Conservation (phyloP, 768 basidiomycete genomes). For the Suillus decipiens region DNA sequence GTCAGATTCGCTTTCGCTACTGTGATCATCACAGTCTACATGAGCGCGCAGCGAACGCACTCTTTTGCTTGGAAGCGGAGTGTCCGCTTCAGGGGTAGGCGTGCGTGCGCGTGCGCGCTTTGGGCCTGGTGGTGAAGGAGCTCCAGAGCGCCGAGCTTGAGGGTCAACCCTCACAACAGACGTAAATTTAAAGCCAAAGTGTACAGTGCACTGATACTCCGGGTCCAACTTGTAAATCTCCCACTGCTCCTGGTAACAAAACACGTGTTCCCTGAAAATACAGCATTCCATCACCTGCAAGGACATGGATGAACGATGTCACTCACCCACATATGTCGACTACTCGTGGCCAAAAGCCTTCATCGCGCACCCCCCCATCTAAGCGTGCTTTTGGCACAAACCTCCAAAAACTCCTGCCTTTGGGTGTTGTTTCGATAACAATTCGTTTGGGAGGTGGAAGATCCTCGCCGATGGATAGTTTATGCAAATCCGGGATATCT, state of each 20-base stretch:
- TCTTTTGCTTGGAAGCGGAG: slow-evolving; percentile 25
- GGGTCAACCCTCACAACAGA: slow-evolving; percentile 24
- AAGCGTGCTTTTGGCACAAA: slow-evolving; percentile 72
- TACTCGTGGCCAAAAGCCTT: slow-evolving; percentile 71
- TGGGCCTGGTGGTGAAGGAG: slow-evolving; percentile 15
- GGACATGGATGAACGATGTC: not conserved
- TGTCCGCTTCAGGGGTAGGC: slow-evolving; percentile 26
- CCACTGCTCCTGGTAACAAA: slow-evolving; percentile 78
- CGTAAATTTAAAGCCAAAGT: slow-evolving; percentile 38
- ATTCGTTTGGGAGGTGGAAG: slow-evolving; percentile 65
- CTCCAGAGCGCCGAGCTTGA: slow-evolving; percentile 12
- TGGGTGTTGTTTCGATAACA: slow-evolving; percentile 65
- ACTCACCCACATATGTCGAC: slow-evolving; percentile 72
- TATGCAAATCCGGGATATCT: slow-evolving; percentile 39
- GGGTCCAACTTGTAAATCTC: slow-evolving; percentile 84
- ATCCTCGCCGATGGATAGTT: slow-evolving; percentile 47
- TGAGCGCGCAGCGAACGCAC: slow-evolving; percentile 20
- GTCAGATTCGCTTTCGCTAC: slow-evolving; percentile 25
- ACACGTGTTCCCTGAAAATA: slow-evolving; percentile 43
- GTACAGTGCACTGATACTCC: slow-evolving; percentile 66
- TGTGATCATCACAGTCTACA: slow-evolving; percentile 19
- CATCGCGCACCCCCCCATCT: slow-evolving; percentile 58
- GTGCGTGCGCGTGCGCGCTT: slow-evolving; percentile 34
- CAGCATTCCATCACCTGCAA: slow-evolving; percentile 13
- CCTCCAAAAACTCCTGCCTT: slow-evolving; percentile 65